Evolutionary conservation across 305 asterid genomes (phyloP), one percentile per base, ranked within the genome.

Genomic region (Rubia peregrina): DNA sequence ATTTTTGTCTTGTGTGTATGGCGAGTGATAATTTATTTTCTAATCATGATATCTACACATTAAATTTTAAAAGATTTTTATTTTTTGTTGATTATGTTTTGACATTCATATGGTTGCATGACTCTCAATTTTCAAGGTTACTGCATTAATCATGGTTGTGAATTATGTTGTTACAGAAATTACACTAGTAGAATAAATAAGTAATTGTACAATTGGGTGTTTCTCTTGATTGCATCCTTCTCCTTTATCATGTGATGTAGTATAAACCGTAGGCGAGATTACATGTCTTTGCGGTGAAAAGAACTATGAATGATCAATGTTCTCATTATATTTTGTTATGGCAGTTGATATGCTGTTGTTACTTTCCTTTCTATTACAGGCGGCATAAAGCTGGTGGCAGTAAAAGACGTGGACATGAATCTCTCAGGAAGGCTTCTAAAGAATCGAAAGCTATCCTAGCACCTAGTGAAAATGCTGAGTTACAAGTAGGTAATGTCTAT

Each of bases 321-420:
- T 46, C 56, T 48, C 16, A 67, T 26, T 49, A 16, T 48, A 1
- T 44, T 48, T 26, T 4, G 16, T 17, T 42, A 6, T 36, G 33
- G 40, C 13, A 70, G 26, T 33, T 42, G 11, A 59, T 22, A 61
- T 61, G 74, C 48, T 2, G 62, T 51, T 51, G 46, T 67, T 57
- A 68, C 67, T 62, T 53, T 40, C 46, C 4, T 61, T 70, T 38
- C 57, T 69, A 65, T 74, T 59, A 61, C 79, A 61, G 69, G 80
- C 86, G 95, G 78, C 89, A 83, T 79, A 84, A 76, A 67, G 84
- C 83, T 40, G 87, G 85, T 46, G 83, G 81, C 49, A 77, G 81
- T 73, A 85, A 84, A 74, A 86, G 87, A 55, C 73, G 82, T 24
- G 87, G 77, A 67, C 57, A 73, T 9, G 89, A 85, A 26, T 26